Base-by-base conservation (phyloP, 2,329 filamentous ascomycete species). In the Fusarium incarnatum region DNA sequence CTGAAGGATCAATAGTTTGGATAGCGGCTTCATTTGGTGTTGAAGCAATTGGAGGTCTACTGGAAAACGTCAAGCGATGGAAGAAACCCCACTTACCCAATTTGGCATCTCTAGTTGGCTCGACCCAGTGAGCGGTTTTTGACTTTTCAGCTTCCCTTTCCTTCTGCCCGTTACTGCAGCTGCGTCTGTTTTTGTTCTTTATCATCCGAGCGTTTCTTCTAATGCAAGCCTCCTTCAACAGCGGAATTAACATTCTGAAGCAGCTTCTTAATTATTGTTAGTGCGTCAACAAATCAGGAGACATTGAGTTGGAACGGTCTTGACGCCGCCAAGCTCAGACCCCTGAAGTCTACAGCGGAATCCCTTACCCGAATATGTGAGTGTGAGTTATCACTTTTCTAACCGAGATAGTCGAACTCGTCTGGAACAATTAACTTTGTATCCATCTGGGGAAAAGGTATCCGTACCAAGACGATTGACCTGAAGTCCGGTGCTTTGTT, bases 331-430 rank as follows among this genome's bases (percentile, higher is more conserved):
- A 42, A 28, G 49, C 49, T 28, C 8, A 16, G 49, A 28, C 49
- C 49, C 49, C 34, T 53, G 49, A 8, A 28, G 49, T 42, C 9
- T 22, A 6, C 13, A 18, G 10, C 49, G 49, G 49, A 52, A 52
- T 28, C 18, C 49, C 23, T 52, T 52, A 27, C 13, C 48, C 32
- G 32, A 30, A 25, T 16, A 10, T 30, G n/a, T 57, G 49, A 56
- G 23, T 44, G 13, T 64, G 49, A 63, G 23, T 44, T 64, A 63
- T 64, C 37, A 45, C 42, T 64, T 47, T n/a, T 45, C 13, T 37
- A 41, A 20, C n/a, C 22, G 20, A 42, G 34, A 58, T 58, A 53
- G 55, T 58, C 34, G 40, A 37, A 28, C 49, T 52, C 34, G 49
- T 28, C 34, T 27, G 23, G 49, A 40, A 27, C 16, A 13, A 42